Conservation (phyloP, 106 monocot species). For the Acanthochlamys bracteata region DNA sequence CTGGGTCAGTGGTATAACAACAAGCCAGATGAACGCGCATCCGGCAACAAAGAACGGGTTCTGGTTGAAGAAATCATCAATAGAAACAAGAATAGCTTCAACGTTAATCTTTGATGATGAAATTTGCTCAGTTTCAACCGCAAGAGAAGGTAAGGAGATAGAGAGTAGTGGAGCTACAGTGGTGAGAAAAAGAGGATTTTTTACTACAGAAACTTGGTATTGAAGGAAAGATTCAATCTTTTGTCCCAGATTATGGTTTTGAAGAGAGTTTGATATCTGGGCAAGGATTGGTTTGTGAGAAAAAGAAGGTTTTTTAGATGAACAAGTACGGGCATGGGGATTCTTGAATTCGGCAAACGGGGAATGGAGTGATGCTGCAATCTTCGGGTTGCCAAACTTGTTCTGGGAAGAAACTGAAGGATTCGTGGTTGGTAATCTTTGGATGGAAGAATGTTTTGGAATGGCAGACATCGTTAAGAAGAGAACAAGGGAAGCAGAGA, state of each 20-base stretch:
- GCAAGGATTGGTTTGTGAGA: not conserved
- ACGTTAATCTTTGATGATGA: conserved; percentile 56
- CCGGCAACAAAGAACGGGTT: conserved; percentile 84
- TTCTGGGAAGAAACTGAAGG: conserved; percentile 10
- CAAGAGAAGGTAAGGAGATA: conserved; percentile 29
- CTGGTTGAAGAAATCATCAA: conserved; percentile 80
- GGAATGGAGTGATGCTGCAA: not conserved
- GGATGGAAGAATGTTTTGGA: no score
- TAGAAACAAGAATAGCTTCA: conserved; percentile 44
- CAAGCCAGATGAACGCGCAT: conserved; percentile 63
- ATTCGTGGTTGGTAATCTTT: no score
- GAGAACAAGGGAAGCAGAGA: no score
- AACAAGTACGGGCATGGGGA: not conserved
- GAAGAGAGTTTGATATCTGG: not conserved
- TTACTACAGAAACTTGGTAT: not conserved
- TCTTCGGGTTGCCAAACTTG: not conserved
- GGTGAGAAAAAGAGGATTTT: conserved; percentile 5
- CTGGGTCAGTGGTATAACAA: conserved; percentile 58
- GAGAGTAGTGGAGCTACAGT: conserved; percentile 5
- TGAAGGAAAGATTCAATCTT: conserved; percentile 7
- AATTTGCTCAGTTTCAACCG: conserved; percentile 28
- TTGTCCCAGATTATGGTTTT: not conserved
- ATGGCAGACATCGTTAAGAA: no score
- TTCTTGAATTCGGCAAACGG: conserved; percentile 1
- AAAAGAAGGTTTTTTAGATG: conserved; percentile 8